Evolutionary conservation across 1,284 basidiomycete species (phyloP).

Genomic region (Cryptococcus amylolentus): DNA sequence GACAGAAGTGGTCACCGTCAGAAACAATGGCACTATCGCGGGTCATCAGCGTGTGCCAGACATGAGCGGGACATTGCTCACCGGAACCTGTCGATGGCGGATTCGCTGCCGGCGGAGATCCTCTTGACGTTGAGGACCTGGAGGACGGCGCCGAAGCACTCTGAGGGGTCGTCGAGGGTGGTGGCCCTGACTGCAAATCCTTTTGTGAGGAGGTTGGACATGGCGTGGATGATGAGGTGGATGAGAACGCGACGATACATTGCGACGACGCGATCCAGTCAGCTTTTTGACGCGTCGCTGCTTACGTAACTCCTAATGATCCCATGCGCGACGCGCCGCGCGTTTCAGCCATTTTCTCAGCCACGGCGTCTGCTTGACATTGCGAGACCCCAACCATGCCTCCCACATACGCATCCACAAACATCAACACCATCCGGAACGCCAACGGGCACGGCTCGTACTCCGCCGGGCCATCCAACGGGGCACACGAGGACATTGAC

Average conservation of each 20-base stretch:
- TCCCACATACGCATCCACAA: neutral
- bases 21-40: conserved; percentile 52
- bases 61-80: conserved; percentile 10
- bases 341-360: neutral
- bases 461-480: conserved; percentile 13
- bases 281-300: neutral
- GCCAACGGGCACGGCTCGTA: neutral
- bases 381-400: neutral
- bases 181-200: conserved; percentile 40
- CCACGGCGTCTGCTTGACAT: neutral
- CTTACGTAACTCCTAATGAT: no score
- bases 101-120: conserved; percentile 52
- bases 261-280: conserved; percentile 15
- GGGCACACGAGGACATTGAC: neutral
- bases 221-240: conserved; percentile 10
- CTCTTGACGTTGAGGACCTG: conserved; percentile 81
- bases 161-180: conserved; percentile 27
- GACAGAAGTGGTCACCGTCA: conserved; percentile 77
- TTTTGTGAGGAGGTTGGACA: conserved; percentile 38
- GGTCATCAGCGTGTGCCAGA: neutral
- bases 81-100: conserved; percentile 48
- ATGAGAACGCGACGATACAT: neutral
- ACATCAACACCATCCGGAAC: neutral
- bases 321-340: no score
- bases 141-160: conserved; percentile 59